Percentiles rank a stretch among this genome's conserved stretches.
These are phyloP conservation scores for Pseudocercospora musae DNA, from an alignment of 2,329 filamentous ascomycete genomes.

Conservation along the genomic window DNA sequence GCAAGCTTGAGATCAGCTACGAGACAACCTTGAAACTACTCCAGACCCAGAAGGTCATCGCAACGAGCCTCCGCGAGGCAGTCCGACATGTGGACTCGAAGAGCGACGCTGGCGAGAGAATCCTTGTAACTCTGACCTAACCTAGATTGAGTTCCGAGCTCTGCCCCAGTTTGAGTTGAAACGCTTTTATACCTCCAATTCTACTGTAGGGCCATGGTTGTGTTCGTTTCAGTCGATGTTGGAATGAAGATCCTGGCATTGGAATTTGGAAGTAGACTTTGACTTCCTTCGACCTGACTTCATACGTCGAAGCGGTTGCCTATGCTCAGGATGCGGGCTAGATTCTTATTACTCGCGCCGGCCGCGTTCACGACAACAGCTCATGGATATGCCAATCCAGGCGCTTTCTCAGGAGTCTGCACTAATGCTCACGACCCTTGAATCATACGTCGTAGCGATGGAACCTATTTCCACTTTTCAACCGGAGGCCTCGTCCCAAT, in stretches of 20 bases:
- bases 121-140: no score
- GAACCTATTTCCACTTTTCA: conserved; percentile 53
- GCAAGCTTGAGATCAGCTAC: neutral
- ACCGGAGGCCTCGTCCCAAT: conserved; percentile 51
- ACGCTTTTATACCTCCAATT: no score
- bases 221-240: neutral
- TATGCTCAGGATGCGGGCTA: neutral
- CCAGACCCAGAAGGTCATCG: no score
- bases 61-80: no score
- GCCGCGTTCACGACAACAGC: conserved; percentile 21
- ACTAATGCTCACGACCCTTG: conserved; percentile 50
- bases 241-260: no score
- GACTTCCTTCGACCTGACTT: neutral
- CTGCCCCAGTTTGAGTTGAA: no score
- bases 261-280: neutral
- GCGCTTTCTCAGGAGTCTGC: conserved; percentile 42
- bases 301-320: neutral
- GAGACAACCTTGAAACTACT: neutral
- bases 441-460: conserved; percentile 48
- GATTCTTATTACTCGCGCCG: conserved; percentile 6
- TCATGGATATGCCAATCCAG: conserved; percentile 39
- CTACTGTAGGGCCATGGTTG: neutral
- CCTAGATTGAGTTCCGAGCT: no score
- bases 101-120: no score
- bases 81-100: no score